Evolutionary conservation across 192 early-diverging fungal genomes (phyloP), one percentile per base, ranked within the genome.

Genomic region (Phlyctochytrium bullatum): DNA sequence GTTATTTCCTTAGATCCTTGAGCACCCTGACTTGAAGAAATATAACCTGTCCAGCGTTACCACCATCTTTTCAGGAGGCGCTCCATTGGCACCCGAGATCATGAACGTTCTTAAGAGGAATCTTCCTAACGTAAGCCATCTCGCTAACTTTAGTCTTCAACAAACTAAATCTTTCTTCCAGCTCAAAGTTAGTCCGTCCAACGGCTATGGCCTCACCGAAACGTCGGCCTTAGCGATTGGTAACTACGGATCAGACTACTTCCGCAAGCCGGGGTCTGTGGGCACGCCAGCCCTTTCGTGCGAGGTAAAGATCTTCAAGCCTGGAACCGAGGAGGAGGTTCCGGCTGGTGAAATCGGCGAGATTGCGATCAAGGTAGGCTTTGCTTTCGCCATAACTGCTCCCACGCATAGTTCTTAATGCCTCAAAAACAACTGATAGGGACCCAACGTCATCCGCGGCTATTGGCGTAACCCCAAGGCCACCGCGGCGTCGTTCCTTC

Each of bases 381-480:
- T n/a, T n/a, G n/a, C n/a, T n/a, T n/a, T n/a, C n/a, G n/a, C n/a
- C n/a, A n/a, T n/a, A n/a, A n/a, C n/a, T n/a, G n/a, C n/a, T n/a
- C n/a, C n/a, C n/a, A n/a, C n/a, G n/a, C n/a, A n/a, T n/a, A 33
- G 25, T 59, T 28, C 17, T 62, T 35, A 17, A 20, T 0, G 27
- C 35, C 34, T 14, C 25, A 28, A 62, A 62, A 31, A 34, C 25
- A 23, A 34, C 31, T 36, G 33, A 34, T 1, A 32, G 1, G 69
- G 69, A 12, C 64, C 61, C 10, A 70, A 69, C 2, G 64, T 71
- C 27, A 29, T 64, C 67, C 69, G 63, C 28, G 65, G 70, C 30
- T 76, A 76, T 57, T 73, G 64, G 65, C 66, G 64, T 27, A 50
- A 76, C 33, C 50, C 68, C 3, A 23, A 76, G 29, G 59, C 36